Evolutionary conservation across 176 grass and related monocot genomes (phyloP).

Genomic region (Musa troglodytarum): DNA sequence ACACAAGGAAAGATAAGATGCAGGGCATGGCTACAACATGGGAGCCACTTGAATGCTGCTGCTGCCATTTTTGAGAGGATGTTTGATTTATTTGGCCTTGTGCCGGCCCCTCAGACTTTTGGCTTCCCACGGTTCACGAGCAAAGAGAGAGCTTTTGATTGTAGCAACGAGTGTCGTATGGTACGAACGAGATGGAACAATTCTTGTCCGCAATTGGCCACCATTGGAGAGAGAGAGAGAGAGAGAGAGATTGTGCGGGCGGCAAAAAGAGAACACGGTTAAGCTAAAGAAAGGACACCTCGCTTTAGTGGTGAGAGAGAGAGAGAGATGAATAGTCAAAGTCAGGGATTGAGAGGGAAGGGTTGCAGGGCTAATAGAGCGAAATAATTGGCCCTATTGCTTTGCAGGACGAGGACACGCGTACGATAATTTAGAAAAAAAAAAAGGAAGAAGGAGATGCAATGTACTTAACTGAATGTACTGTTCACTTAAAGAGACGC

Average conservation of each 20-base stretch:
- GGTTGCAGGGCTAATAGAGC: background rate
- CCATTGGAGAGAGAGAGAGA: background rate
- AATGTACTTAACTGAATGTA: slow-evolving; percentile 29
- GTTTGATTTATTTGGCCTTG: background rate
- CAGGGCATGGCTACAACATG: slow-evolving; percentile 5
- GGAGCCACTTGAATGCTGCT: background rate
- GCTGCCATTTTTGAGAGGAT: background rate
- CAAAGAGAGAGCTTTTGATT: too few relatives aligned
- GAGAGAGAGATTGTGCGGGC: too few relatives aligned
- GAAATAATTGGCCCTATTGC: slow-evolving; percentile 28
- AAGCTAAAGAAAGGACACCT: background rate
- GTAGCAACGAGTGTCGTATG: too few relatives aligned
- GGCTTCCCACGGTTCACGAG: too few relatives aligned
- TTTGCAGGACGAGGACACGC: slow-evolving; percentile 14
- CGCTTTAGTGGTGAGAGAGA: background rate
- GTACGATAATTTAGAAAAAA: background rate
- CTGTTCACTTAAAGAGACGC: slow-evolving; percentile 29
- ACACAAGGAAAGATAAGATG: slow-evolving; percentile 17
- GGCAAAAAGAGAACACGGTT: background rate
- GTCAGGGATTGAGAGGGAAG: background rate
- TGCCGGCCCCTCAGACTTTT: too few relatives aligned
- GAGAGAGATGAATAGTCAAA: slow-evolving; percentile 19
- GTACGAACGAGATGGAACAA: too few relatives aligned
- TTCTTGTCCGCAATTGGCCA: too few relatives aligned
- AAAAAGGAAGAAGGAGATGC: background rate